Conservation (phyloP, 2,329 filamentous ascomycete genomes). For the Lachnellula suecica region DNA sequence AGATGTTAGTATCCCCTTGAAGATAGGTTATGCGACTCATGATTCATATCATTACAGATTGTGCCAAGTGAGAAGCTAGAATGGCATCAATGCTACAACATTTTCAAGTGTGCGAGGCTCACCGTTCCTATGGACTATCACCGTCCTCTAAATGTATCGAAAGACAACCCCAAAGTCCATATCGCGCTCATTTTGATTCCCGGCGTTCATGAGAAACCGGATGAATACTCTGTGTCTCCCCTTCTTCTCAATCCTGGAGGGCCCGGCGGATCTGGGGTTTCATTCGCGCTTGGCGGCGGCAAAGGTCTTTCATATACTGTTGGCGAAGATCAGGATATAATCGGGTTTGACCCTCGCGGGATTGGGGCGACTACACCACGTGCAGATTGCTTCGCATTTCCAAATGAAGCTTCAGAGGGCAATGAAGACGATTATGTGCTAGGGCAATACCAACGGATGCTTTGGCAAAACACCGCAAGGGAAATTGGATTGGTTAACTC, state of each 20-base stretch:
- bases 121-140: slow-evolving; percentile 48
- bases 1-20: background rate
- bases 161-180: slow-evolving; percentile 28
- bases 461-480: slow-evolving; percentile 15
- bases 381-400: slow-evolving; percentile 49
- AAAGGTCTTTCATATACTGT: slow-evolving; percentile 35
- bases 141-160: slow-evolving; percentile 37
- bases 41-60: slow-evolving; percentile 39
- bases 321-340: slow-evolving; percentile 41
- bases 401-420: slow-evolving; percentile 30
- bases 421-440: slow-evolving; percentile 38
- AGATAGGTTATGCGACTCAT: no score
- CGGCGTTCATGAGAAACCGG: slow-evolving; percentile 17
- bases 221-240: slow-evolving; percentile 38
- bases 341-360: slow-evolving; percentile 50
- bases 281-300: slow-evolving; percentile 30
- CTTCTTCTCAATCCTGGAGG: slow-evolving; percentile 47
- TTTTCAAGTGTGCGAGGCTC: slow-evolving; percentile 42
- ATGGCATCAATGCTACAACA: slow-evolving; percentile 43
- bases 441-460: slow-evolving; percentile 33
- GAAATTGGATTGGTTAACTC: slow-evolving; percentile 44
- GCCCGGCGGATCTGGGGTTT: slow-evolving; percentile 43
- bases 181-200: slow-evolving; percentile 26
- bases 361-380: slow-evolving; percentile 50
- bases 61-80: slow-evolving; percentile 42